Percentiles rank a stretch among this genome's conserved stretches.
Conservation (phyloP, 768 basidiomycete species). For the Tricholoma terreum region DNA sequence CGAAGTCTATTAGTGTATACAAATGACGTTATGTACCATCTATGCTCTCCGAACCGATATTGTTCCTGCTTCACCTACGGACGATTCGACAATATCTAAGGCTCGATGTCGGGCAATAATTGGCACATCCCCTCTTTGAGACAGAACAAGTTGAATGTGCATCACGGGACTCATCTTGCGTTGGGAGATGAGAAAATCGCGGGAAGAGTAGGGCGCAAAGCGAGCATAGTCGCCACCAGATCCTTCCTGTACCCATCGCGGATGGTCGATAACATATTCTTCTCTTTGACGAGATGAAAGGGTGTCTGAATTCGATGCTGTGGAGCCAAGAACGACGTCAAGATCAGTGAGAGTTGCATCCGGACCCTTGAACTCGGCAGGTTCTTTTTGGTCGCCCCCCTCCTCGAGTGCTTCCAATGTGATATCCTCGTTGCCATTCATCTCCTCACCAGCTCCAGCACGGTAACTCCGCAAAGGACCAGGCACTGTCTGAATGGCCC, state of each 20-base stretch:
- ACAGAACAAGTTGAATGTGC: slow-evolving; percentile 41
- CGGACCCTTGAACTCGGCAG: slow-evolving; percentile 16
- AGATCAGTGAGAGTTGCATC: slow-evolving; percentile 24
- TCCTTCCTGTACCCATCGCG: slow-evolving; percentile 19
- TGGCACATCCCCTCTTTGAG: slow-evolving; percentile 39
- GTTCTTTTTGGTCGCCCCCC: slow-evolving; percentile 18
- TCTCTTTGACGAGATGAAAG: slow-evolving; percentile 3
- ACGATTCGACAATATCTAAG: slow-evolving; percentile 33
- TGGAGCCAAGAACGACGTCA: slow-evolving; percentile 20
- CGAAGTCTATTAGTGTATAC: neutral
- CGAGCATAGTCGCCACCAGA: slow-evolving; percentile 51
- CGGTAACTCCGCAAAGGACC: neutral
- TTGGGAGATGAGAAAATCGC: slow-evolving; percentile 25
- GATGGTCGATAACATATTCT: slow-evolving; percentile 4
- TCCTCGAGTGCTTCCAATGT: slow-evolving; percentile 19
- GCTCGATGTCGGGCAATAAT: slow-evolving; percentile 37
- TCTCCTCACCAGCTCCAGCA: slow-evolving; percentile 1
- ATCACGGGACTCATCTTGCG: slow-evolving; percentile 38
- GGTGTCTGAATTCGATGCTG: neutral
- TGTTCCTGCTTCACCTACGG: slow-evolving; percentile 3
- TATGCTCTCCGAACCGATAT: slow-evolving; percentile 5
- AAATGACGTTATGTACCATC: slow-evolving; percentile 7
- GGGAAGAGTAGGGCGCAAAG: slow-evolving; percentile 31
- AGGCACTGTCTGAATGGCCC: neutral
- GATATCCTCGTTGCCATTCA: slow-evolving; percentile 13